phyloP scores from a whole-genome alignment of 495 filamentous ascomycete genomes.

The Penicillium malachiteum region DNA sequence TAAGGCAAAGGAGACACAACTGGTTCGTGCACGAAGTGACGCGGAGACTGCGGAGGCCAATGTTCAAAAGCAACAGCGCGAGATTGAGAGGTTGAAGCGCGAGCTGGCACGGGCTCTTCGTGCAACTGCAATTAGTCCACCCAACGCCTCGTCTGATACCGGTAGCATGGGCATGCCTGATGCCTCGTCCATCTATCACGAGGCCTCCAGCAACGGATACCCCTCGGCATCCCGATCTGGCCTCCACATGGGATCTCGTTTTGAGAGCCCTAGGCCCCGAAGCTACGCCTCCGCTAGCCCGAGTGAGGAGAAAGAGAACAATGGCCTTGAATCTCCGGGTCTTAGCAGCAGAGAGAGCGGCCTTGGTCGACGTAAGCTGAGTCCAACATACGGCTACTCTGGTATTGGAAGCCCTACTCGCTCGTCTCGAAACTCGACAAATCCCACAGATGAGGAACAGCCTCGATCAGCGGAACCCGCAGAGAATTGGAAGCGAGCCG shows the following conservation, averaged over 20 bases:
- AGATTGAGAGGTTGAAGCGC: conserved; percentile 90
- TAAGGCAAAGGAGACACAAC: conserved; percentile 97
- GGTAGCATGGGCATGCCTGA: conserved; percentile 39
- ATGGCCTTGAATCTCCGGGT: conserved; percentile 42
- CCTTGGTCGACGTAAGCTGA: conserved; percentile 44
- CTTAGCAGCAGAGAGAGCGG: conserved; percentile 33
- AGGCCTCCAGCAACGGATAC: conserved; percentile 31
- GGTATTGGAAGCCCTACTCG: conserved; percentile 59
- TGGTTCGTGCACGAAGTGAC: conserved; percentile 87
- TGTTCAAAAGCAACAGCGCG: conserved; percentile 77
- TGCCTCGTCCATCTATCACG: conserved; percentile 34
- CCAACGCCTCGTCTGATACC: conserved; percentile 32
- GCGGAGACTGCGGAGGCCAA: conserved; percentile 83
- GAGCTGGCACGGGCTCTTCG: conserved; percentile 55
- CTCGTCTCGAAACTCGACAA: conserved; percentile 36
- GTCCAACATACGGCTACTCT: conserved; percentile 49
- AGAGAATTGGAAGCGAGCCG: conserved; percentile 96
- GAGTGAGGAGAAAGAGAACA: conserved; percentile 82
- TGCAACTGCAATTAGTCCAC: conserved; percentile 42
- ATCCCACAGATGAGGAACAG: conserved; percentile 38
- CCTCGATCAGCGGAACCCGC: conserved; percentile 55
- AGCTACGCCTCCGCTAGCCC: conserved; percentile 68
- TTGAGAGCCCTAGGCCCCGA: conserved; percentile 49
- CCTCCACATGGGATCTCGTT: conserved; percentile 38
- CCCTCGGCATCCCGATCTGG: conserved; percentile 31